phyloP scores from a whole-genome alignment of 148 eudicot genomes.

The Hydrangea macrophylla region DNA sequence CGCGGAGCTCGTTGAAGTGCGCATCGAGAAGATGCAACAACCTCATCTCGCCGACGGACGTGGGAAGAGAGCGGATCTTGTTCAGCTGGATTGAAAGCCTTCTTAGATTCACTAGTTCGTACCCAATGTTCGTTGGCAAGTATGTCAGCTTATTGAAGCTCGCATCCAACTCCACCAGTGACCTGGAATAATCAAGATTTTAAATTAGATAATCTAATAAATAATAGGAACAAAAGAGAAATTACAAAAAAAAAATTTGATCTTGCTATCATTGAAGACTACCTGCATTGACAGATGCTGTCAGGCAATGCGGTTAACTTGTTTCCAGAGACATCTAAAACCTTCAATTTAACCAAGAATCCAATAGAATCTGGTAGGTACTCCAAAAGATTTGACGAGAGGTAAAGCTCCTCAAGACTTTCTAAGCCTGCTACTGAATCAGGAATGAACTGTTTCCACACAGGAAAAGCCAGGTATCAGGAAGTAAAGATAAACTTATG shows the following conservation, averaged over 20 bases:
- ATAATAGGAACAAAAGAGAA: background rate
- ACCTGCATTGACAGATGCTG: slow-evolving; percentile 88
- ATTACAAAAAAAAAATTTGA: background rate
- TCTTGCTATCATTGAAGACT: slow-evolving; percentile 7
- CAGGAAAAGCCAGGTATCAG: slow-evolving; percentile 12
- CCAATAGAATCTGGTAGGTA: slow-evolving; percentile 91
- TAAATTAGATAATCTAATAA: background rate
- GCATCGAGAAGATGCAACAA: slow-evolving; percentile 61
- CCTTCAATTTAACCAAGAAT: slow-evolving; percentile 58
- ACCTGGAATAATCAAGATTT: slow-evolving; percentile 39
- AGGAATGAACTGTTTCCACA: slow-evolving; percentile 61
- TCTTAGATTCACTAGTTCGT: slow-evolving; percentile 56
- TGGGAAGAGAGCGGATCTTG: slow-evolving; percentile 87
- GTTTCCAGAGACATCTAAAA: slow-evolving; percentile 81
- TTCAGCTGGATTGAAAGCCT: slow-evolving; percentile 62
- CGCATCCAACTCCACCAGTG: slow-evolving; percentile 75
- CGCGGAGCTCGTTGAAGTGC: slow-evolving; percentile 89
- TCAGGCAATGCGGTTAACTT: slow-evolving; percentile 83
- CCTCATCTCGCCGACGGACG: slow-evolving; percentile 78
- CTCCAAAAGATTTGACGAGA: slow-evolving; percentile 70
- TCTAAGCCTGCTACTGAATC: slow-evolving; percentile 83
- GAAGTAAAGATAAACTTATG: slow-evolving; percentile 2
- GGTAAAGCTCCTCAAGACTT: slow-evolving; percentile 78
- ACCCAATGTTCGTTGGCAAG: slow-evolving; percentile 85
- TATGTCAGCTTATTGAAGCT: slow-evolving; percentile 79